phyloP scores from a whole-genome alignment of 73 alveolate genomes.

The Paramecium caudatum region DNA sequence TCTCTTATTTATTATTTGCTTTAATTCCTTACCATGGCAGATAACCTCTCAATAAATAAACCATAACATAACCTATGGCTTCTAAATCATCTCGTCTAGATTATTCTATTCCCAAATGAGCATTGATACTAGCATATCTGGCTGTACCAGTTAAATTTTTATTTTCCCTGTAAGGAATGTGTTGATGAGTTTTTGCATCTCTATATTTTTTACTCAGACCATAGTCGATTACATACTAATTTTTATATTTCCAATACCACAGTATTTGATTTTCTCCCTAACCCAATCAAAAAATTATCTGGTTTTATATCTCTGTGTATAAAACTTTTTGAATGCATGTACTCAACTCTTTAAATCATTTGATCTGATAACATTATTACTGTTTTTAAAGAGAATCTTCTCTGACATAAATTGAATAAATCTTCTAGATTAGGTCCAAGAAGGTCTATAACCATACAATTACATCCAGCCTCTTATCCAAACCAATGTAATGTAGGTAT shows the following conservation, averaged over 20 bases:
- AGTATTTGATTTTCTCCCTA: slow-evolving; percentile 73
- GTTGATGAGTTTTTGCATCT: slow-evolving; percentile 85
- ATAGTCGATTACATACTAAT: slow-evolving; percentile 79
- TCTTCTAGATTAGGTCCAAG: slow-evolving; percentile 94
- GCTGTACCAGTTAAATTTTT: slow-evolving; percentile 90
- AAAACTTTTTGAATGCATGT: slow-evolving; percentile 76
- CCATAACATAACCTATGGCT: slow-evolving; percentile 84
- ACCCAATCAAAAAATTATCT: slow-evolving; percentile 81
- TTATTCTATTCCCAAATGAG: slow-evolving; percentile 85
- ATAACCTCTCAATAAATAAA: slow-evolving; percentile 78
- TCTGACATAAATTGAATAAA: slow-evolving; percentile 89
- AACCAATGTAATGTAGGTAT: slow-evolving; percentile 86
- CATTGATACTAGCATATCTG: slow-evolving; percentile 82
- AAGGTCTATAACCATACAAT: slow-evolving; percentile 89
- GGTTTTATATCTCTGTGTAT: slow-evolving; percentile 83
- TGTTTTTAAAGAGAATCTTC: slow-evolving; percentile 87
- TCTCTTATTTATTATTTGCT: slow-evolving; percentile 82
- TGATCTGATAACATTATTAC: slow-evolving; percentile 87
- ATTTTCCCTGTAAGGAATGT: slow-evolving; percentile 85
- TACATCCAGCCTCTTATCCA: slow-evolving; percentile 89
- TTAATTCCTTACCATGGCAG: slow-evolving; percentile 84
- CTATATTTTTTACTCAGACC: slow-evolving; percentile 85
- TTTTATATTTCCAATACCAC: background rate
- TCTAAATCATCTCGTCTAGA: slow-evolving; percentile 87
- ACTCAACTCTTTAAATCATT: slow-evolving; percentile 82